phyloP scores from a whole-genome alignment of 2,329 filamentous ascomycete genomes.

The Huntiella savannae region DNA sequence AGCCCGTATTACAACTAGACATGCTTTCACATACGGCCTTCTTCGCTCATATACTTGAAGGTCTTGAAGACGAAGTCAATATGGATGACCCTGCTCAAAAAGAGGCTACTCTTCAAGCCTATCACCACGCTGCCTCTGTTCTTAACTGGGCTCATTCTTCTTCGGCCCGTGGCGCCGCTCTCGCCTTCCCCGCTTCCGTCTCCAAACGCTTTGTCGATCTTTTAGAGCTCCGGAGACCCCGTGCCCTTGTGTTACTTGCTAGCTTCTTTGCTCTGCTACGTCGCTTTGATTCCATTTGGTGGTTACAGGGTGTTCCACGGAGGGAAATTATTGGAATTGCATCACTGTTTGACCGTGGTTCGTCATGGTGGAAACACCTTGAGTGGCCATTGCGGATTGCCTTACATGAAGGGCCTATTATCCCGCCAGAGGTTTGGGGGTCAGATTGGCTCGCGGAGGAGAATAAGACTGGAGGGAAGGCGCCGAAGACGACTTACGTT shows the following conservation, averaged over 20 bases:
- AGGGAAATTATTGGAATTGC: conserved; percentile 47
- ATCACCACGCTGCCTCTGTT: conserved; percentile 44
- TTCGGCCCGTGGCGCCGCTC: conserved; percentile 36
- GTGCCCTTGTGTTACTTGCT: conserved; percentile 43
- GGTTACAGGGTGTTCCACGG: conserved; percentile 46
- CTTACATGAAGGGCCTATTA: conserved; percentile 32
- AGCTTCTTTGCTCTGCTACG: conserved; percentile 49
- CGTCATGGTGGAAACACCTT: conserved; percentile 40
- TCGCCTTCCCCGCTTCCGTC: conserved; percentile 46
- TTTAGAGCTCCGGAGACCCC: conserved; percentile 37
- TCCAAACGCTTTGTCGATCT: conserved; percentile 41
- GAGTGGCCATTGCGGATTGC: conserved; percentile 42
- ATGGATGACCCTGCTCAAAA: conserved; percentile 13
- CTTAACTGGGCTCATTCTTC: conserved; percentile 47
- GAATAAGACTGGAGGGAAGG: conserved; percentile 15
- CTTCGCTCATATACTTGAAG: conserved; percentile 40
- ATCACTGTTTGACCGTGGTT: conserved; percentile 37
- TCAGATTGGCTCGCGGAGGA: conserved; percentile 28
- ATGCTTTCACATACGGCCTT: conserved; percentile 32
- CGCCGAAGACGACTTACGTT: conserved; percentile 11
- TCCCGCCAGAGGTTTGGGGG: conserved; percentile 39
- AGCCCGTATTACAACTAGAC: conserved; percentile 42
- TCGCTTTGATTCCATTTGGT: conserved; percentile 45
- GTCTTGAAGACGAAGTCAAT: conserved; percentile 33
- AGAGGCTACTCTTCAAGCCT: conserved; percentile 30